A percentile compares a stretch with the other conserved stretches of the same genome.
Conservation (phyloP, 2,329 filamentous ascomycete genomes). For the Aurifilum marmelostoma region DNA sequence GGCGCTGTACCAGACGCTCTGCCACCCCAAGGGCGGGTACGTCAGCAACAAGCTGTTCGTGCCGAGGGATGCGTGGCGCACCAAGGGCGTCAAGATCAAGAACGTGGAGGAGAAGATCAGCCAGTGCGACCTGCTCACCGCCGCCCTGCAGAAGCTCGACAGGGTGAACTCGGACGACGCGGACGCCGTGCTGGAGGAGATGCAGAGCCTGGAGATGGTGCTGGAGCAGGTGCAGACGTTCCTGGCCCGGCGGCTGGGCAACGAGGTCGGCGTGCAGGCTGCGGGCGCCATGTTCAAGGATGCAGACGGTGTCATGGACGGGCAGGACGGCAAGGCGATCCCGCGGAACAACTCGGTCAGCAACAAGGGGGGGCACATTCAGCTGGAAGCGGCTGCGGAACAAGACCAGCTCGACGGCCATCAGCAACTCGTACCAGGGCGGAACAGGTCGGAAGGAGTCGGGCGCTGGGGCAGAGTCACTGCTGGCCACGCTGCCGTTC, state of each 20-base stretch:
- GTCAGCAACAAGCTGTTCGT: conserved; percentile 90
- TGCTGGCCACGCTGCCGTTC: conserved; percentile 77
- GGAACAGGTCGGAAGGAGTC: conserved; percentile 41
- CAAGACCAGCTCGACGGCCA: conserved; percentile 77
- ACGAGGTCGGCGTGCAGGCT: conserved; percentile 83
- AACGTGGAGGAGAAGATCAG: conserved; percentile 91
- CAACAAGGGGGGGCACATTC: conserved; percentile 79
- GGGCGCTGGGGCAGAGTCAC: conserved; percentile 46
- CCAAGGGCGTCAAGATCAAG: conserved; percentile 91
- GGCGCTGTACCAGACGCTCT: conserved; percentile 87
- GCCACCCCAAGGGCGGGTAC: conserved; percentile 89
- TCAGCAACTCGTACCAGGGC: conserved; percentile 56
- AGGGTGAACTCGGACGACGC: conserved; percentile 88
- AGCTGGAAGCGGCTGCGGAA: conserved; percentile 89
- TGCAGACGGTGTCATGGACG: conserved; percentile 46
- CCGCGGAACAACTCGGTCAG: conserved; percentile 64
- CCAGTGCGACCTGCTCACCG: conserved; percentile 88
- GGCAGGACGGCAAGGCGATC: conserved; percentile 48
- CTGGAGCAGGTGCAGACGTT: conserved; percentile 82
- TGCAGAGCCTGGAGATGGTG: conserved; percentile 84
- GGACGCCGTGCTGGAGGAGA: conserved; percentile 89
- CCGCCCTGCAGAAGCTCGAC: conserved; percentile 80
- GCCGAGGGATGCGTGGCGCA: conserved; percentile 89
- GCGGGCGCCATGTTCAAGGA: conserved; percentile 77
- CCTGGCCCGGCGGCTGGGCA: conserved; percentile 84